Evolutionary conservation across 2,329 filamentous ascomycete species (phyloP).

Genomic region (Verticillium albo-atrum): DNA sequence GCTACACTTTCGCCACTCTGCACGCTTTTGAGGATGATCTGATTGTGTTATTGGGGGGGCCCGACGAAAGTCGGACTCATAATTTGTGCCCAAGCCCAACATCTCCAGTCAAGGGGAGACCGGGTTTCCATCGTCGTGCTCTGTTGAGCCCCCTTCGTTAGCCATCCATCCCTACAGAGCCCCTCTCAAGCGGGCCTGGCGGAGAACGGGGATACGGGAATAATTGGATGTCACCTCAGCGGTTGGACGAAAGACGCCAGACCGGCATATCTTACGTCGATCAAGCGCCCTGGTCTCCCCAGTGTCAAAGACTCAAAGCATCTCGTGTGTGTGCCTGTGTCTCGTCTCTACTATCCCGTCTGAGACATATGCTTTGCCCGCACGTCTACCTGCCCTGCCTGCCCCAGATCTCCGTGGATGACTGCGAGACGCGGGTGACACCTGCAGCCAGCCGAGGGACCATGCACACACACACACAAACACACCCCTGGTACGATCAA

Average conservation of each 20-base stretch:
- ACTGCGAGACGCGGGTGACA: background rate
- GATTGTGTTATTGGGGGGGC: background rate
- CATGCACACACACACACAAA: background rate
- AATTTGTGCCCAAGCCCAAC: background rate
- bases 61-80: background rate
- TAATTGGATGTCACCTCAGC: background rate
- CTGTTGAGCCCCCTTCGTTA: background rate
- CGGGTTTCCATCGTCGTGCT: background rate
- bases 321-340: too few species aligned
- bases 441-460: background rate
- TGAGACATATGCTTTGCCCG: background rate
- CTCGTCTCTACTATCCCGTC: background rate
- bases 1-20: background rate
- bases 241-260: background rate
- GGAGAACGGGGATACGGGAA: background rate
- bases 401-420: background rate
- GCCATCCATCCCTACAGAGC: background rate
- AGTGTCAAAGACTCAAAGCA: background rate
- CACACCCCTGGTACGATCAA: background rate
- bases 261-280: background rate
- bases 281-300: background rate
- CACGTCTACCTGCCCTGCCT: background rate
- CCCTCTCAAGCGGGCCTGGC: background rate
- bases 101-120: background rate
- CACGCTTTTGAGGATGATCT: background rate